Evolutionary conservation across 306 rosid genomes (phyloP), one percentile per base, ranked within the genome.

Genomic region (Potentilla sterilis): DNA sequence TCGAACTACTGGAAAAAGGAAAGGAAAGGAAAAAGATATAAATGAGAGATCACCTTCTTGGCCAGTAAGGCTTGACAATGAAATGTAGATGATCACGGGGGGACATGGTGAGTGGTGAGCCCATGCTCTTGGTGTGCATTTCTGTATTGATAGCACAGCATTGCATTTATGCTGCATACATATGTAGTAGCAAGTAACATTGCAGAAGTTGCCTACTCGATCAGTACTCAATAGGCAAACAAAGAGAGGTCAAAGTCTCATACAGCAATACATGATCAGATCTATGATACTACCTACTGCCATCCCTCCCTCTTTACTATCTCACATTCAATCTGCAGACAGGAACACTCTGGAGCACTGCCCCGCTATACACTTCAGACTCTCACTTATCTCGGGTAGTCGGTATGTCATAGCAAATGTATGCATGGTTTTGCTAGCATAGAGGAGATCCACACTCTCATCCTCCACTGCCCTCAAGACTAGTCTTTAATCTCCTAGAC

Each of bases 381-480:
- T 11, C 28, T 72, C 12, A 19, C 6, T n/a, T 11, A 15, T 4
- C n/a, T 19, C 4, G 59, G 62, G 28, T 49, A 49, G 6, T 19
- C 59, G 4, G 64, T 19, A n/a, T 34, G 14, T 7, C 9, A 6
- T 24, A 8, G 42, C 54, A 57, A 73, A 22, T 7, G 5, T 8
- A 5, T 15, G 54, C 22, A 22, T 22, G 75, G 10, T 40, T 73
- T 55, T 14, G 12, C 65, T 52, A 71, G 15, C 19, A 5, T 71
- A 18, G 13, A 2, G 14, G 14, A 7, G 40, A 22, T 37, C 16
- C 63, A 52, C 63, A 52, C 42, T 44, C 51, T 44, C 51, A 38
- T 63, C 51, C 1, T 37, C 76, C 76, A 12, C 22, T 21, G 3
- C 49, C 66, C 11, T 62, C 48, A 73, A 18, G 68, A 73, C 77